Evolutionary conservation across 805 yeast species (phyloP).

Genomic region (Candida glaebosa): DNA sequence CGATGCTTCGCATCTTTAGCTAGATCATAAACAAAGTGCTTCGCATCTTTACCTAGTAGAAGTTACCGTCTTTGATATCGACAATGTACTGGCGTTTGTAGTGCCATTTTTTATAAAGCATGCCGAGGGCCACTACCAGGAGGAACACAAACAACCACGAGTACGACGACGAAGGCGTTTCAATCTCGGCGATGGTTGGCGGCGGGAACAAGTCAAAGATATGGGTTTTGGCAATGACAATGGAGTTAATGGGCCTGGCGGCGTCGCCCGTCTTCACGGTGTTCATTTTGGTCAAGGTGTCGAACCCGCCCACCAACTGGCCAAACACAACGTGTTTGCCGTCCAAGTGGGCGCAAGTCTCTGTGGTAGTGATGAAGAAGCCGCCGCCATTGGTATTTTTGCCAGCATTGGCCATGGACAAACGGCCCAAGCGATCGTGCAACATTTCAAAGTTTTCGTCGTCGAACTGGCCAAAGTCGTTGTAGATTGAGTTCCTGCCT

Average conservation of each 20-base stretch:
- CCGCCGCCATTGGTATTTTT: slow-evolving; percentile 46
- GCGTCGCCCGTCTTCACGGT: slow-evolving; percentile 10
- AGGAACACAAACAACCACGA: slow-evolving; percentile 2
- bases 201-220: slow-evolving; percentile 8
- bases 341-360: slow-evolving; percentile 47
- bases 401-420: slow-evolving; percentile 83
- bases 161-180: slow-evolving; percentile 4
- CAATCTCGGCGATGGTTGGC: background rate
- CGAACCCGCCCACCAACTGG: slow-evolving; percentile 81
- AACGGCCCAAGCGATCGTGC: slow-evolving; percentile 71
- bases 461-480: slow-evolving; percentile 17
- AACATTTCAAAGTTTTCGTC: slow-evolving; percentile 64
- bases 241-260: slow-evolving; percentile 15
- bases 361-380: slow-evolving; percentile 36
- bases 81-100: slow-evolving; percentile 20
- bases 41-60: no score
- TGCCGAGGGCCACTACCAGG: slow-evolving; percentile 6
- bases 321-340: slow-evolving; percentile 96
- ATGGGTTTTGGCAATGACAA: slow-evolving; percentile 14
- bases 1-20: no score
- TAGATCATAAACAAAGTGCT: no score
- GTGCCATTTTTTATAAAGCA: slow-evolving; percentile 13
- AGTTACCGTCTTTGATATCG: slow-evolving; percentile 23
- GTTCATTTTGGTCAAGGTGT: slow-evolving; percentile 56
- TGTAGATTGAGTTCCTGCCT: slow-evolving; percentile 79